Base-by-base conservation (phyloP, 345 rosid genomes). In the Cardiospermum halicacabum region DNA sequence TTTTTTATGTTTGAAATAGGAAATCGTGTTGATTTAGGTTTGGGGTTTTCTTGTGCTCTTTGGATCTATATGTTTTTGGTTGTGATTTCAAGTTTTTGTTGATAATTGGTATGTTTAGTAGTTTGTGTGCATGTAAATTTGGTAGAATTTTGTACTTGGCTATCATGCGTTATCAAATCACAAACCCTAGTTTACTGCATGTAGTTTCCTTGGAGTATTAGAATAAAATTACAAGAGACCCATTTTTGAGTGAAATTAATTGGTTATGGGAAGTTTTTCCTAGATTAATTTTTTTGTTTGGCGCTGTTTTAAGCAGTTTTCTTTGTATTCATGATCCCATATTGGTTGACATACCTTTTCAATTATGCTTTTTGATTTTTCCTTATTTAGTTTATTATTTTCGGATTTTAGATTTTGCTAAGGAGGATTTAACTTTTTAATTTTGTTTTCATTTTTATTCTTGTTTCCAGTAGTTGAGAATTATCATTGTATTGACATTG, bases 161-260 rank as follows among this genome's bases (percentile, higher is more conserved):
- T 22, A 13, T 34, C 45, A 22, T 51, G 45, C 0, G 50, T 34
- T 19, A 19, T 2, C 10, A 48, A 6, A 34, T 3, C 5, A 30
- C 26, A 21, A 64, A 24, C 67, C 67, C 67, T 51, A 34, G 58
- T 32, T 63, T 63, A 11, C 5, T 34, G 22, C 51, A 15, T 34
- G 6, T 62, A 1, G 0, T 32, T 48, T 18, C 7, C 13, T 39
- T 11, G 48, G 10, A 43, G 27, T 27, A n/a, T n/a, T n/a, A 4
- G 28, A 28, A 4, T 27, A 28, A 25, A 37, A 21, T 7, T 4
- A 10, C 5, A 32, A 26, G 43, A 9, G 43, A 39, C 43, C 43
- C 15, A 6, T 39, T 15, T 39, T 39, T 39, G 15, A 5, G 6
- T 34, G 39, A 1, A 7, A 4, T 34, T 34, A 11, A 34, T 34